Evolutionary conservation across 345 rosid species (phyloP), one percentile per base, ranked within the genome.

Genomic region (Eucalyptus camaldulensis): DNA sequence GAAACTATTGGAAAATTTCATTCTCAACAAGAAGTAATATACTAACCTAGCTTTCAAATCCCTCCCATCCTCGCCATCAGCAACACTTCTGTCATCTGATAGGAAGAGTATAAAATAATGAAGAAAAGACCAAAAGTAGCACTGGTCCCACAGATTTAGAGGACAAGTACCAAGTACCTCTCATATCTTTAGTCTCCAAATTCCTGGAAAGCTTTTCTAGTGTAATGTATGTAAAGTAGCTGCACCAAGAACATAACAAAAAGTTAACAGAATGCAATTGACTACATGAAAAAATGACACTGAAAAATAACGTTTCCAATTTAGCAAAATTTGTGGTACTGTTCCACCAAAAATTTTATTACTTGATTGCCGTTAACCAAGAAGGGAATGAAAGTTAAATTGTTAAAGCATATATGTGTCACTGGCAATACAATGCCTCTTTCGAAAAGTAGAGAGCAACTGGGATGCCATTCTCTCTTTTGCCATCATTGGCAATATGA

Each of bases 191-290:
- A 54, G 90, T 88, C 91, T 94, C 94, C 89, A 95, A 87, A 69
- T 91, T 91, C 91, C 89, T 92, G 85, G 95, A 93, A 87, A 96
- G 91, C 88, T 95, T 97, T 47, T 93, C 97, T 91, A 96, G 90
- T 92, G 96, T 95, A 90, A 96, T 93, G 91, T 94, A 95, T 44
- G 98, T 97, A 87, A 96, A 96, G 92, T 95, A 96, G 83, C 99
- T 96, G 94, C 33, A 43, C 16, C 56, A 76, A 40, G 83, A 76
- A 76, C 83, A 76, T 19, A 21, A 76, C 47, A 31, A 62, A 83
- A 43, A n/a, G 22, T 8, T 65, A 40, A 65, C 16, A 54, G 87
- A 50, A 47, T 86, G 87, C 54, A 85, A 85, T 47, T 43, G 31
- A 45, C 37, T 19, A 33, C 45, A 31, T 14, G 44, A 49, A 8